phyloP scores from a whole-genome alignment of 495 filamentous ascomycete genomes.

The Penicillium atrosanguineum region DNA sequence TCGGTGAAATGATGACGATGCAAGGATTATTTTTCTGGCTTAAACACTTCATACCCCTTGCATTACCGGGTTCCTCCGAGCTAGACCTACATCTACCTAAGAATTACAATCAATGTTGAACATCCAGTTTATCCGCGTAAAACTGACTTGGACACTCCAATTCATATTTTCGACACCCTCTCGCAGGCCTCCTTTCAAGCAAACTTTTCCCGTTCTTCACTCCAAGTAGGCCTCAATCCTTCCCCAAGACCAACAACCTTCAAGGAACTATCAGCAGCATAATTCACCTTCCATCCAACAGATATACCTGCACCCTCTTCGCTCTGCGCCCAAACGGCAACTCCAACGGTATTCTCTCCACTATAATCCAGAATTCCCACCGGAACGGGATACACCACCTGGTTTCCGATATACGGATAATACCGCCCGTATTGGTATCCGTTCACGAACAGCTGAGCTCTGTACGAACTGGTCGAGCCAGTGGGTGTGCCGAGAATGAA shows the following conservation, averaged over 20 bases:
- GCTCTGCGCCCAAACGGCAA: slow-evolving; percentile 50
- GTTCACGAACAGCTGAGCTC: slow-evolving; percentile 45
- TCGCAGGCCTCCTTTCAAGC: slow-evolving; percentile 15
- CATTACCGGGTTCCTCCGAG: background rate
- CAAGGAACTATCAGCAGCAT: slow-evolving; percentile 41
- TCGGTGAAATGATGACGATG: background rate
- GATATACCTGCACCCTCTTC: slow-evolving; percentile 38
- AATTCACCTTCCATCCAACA: slow-evolving; percentile 39
- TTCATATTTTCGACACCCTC: background rate
- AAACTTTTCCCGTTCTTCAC: slow-evolving; percentile 29
- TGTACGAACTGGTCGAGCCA: slow-evolving; percentile 23
- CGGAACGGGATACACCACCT: slow-evolving; percentile 50
- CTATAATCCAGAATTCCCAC: slow-evolving; percentile 46
- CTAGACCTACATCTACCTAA: background rate
- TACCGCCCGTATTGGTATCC: slow-evolving; percentile 54
- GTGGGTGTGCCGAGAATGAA: slow-evolving; percentile 33
- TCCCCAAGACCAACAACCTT: slow-evolving; percentile 33
- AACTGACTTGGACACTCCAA: background rate
- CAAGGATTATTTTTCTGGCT: background rate
- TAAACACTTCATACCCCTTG: background rate
- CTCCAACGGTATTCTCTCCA: slow-evolving; percentile 43
- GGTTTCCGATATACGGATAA: slow-evolving; percentile 49
- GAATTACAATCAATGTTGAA: background rate
- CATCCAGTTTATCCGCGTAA: background rate
- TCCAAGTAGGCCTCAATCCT: slow-evolving; percentile 42